Conservation (phyloP, 768 basidiomycete species). For the Kwoniella botswanensis region DNA sequence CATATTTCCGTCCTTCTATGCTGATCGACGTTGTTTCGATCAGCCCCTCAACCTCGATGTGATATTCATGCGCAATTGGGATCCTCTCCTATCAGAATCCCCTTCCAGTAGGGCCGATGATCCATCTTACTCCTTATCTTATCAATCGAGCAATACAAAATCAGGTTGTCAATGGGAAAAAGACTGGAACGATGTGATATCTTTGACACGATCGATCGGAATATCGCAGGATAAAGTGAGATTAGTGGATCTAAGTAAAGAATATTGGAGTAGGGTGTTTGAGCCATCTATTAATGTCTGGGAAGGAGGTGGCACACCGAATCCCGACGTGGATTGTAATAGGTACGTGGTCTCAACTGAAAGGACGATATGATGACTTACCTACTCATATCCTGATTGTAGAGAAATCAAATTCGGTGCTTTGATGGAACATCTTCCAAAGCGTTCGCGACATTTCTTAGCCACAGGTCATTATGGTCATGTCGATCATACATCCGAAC, state of each 20-base stretch:
- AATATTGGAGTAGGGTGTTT: constrained; percentile 92
- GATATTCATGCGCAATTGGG: constrained; percentile 95
- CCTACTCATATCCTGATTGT: constrained; percentile 1
- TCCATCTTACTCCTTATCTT: constrained; percentile 12
- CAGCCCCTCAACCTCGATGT: constrained; percentile 83
- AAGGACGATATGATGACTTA: background rate
- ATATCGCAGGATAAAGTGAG: constrained; percentile 24
- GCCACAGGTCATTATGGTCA: constrained; percentile 92
- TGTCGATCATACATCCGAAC: constrained; percentile 63
- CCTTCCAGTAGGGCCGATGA: background rate
- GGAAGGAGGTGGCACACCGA: constrained; percentile 81
- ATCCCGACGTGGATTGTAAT: constrained; percentile 94
- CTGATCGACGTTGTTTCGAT: background rate
- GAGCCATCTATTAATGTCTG: constrained; percentile 79
- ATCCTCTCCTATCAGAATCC: constrained; percentile 48
- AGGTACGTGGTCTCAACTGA: constrained; percentile 40
- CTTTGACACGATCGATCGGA: constrained; percentile 72
- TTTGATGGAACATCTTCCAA: constrained; percentile 68
- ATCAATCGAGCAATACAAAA: constrained; percentile 63
- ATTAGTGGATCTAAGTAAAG: constrained; percentile 75
- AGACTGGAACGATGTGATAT: constrained; percentile 89
- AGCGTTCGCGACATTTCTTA: constrained; percentile 65
- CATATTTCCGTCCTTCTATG: background rate
- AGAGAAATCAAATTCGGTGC: constrained; percentile 93
- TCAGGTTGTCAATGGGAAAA: constrained; percentile 93